Evolutionary conservation across 1,284 basidiomycete genomes (phyloP).

Genomic region (Sporisorium sorghi): DNA sequence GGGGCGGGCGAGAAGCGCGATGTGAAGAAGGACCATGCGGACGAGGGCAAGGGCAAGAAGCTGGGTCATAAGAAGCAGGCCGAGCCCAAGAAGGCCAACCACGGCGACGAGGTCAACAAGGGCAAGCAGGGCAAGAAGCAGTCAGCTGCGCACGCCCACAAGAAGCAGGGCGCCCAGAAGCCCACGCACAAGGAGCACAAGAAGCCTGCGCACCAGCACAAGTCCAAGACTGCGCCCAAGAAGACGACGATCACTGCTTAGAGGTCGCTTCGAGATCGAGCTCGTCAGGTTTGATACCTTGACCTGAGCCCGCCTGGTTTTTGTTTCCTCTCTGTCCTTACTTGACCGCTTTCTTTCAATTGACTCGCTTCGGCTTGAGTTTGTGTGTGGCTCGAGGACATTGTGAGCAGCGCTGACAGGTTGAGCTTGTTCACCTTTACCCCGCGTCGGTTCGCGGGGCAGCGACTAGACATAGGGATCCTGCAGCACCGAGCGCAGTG

Average conservation of each 20-base stretch:
- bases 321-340: background rate
- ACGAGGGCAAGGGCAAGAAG: constrained; percentile 9
- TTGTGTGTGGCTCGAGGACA: too few relatives aligned
- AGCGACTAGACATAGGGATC: too few relatives aligned
- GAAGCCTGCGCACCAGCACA: constrained; percentile 36
- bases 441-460: too few relatives aligned
- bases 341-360: too few relatives aligned
- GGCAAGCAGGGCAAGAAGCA: constrained; percentile 19
- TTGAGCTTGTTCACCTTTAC: too few relatives aligned
- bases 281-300: background rate
- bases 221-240: constrained; percentile 13
- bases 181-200: constrained; percentile 22
- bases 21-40: background rate
- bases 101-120: constrained; percentile 18
- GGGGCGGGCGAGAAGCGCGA: constrained; percentile 13
- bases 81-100: background rate
- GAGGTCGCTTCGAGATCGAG: too few relatives aligned
- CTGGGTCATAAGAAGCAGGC: background rate
- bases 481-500: too few relatives aligned
- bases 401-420: too few relatives aligned
- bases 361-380: too few relatives aligned
- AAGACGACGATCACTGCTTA: too few relatives aligned
- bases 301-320: background rate
- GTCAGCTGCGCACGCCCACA: constrained; percentile 5
- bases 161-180: background rate